Percentiles rank a stretch among this genome's conserved stretches.
phyloP scores from a whole-genome alignment of 2,329 filamentous ascomycete genomes.

The Ceratocystis colombiana region DNA sequence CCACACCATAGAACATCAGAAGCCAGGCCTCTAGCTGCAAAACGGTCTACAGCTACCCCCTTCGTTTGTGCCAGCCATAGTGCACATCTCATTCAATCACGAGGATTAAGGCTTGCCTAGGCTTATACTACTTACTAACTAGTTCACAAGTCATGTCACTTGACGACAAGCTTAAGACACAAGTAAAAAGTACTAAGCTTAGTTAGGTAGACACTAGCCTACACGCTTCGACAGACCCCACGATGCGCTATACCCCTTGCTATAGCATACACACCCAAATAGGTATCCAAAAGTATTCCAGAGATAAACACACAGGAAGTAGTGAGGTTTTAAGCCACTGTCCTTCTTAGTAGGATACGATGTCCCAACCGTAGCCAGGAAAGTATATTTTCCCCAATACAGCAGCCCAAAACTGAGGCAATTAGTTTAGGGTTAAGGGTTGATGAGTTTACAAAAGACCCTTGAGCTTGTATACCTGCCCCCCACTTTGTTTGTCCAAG shows the following conservation, averaged over 20 bases:
- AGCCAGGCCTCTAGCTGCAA: slow-evolving; percentile 4
- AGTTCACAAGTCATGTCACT: background rate
- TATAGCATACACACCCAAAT: background rate
- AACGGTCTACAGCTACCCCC: background rate
- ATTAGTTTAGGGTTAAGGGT: background rate
- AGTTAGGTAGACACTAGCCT: background rate
- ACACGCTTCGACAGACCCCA: background rate
- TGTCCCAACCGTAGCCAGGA: too few species aligned
- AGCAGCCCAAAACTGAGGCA: too few species aligned
- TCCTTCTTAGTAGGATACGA: too few species aligned
- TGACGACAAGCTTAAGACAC: background rate
- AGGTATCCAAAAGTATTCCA: background rate
- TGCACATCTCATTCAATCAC: background rate
- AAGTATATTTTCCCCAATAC: too few species aligned
- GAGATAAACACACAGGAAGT: background rate
- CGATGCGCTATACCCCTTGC: background rate
- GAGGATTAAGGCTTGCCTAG: background rate
- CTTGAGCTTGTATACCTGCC: background rate
- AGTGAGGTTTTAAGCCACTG: too few species aligned
- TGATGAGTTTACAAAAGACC: background rate
- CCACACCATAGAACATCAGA: background rate
- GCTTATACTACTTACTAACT: background rate
- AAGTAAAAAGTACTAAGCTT: background rate
- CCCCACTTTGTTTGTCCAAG: slow-evolving; percentile 6
- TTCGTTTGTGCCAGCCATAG: background rate